These are phyloP conservation scores for Neoboletus magnificus DNA, from an alignment of 768 basidiomycete species.

Conservation along the genomic window DNA sequence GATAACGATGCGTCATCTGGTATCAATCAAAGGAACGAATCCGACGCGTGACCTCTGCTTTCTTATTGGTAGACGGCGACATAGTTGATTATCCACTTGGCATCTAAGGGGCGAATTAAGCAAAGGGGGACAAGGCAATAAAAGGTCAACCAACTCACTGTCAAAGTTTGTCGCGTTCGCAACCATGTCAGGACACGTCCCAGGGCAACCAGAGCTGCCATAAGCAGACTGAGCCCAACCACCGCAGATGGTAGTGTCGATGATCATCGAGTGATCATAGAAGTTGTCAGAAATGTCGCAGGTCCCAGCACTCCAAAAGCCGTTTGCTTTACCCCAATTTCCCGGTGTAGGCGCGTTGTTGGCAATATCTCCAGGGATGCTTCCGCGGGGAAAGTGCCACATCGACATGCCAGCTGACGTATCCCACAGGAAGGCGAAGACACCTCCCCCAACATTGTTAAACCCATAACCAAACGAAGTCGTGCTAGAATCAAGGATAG, in stretches of 20 bases:
- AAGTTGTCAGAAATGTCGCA: conserved; percentile 52
- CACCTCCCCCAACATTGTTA: conserved; percentile 42
- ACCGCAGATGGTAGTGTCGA: conserved; percentile 35
- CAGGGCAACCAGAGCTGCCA: conserved; percentile 32
- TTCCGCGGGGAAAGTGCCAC: conserved; percentile 51
- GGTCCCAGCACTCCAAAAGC: conserved; percentile 44
- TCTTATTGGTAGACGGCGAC: conserved; percentile 47
- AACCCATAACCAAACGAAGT: conserved; percentile 40
- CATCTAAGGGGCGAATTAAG: conserved; percentile 34
- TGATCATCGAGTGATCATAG: conserved; percentile 44
- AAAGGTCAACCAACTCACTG: conserved; percentile 28
- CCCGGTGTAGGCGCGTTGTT: conserved; percentile 40
- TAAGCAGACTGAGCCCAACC: conserved; percentile 27
- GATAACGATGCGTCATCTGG: background rate
- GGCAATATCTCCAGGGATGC: conserved; percentile 50
- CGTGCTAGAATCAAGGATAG: conserved; percentile 37
- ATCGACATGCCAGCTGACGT: conserved; percentile 43
- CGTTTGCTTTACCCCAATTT: conserved; percentile 51
- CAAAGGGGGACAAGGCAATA: background rate
- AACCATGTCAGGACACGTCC: conserved; percentile 46
- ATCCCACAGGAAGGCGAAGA: conserved; percentile 59
- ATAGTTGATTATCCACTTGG: conserved; percentile 55
- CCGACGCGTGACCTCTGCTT: background rate
- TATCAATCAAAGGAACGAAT: background rate
- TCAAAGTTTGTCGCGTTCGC: conserved; percentile 54